Conservation (phyloP, 1,139 yeast genomes). For the Protomyces inundatus region DNA sequence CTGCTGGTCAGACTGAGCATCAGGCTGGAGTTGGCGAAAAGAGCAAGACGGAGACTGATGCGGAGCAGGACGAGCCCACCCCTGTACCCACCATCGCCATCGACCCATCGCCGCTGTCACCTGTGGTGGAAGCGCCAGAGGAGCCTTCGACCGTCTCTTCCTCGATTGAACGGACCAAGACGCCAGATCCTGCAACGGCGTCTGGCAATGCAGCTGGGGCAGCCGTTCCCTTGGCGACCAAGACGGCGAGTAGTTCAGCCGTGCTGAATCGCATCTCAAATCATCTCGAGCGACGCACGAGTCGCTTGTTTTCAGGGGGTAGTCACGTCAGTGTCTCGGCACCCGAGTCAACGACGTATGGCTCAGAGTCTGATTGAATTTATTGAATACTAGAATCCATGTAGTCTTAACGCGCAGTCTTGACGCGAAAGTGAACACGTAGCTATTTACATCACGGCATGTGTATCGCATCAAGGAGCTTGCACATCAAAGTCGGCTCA, state of each 20-base stretch:
- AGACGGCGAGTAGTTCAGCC: not conserved
- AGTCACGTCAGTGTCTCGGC: not conserved
- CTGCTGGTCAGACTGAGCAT: not conserved
- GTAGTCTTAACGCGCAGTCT: too few species aligned
- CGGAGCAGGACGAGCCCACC: too few species aligned
- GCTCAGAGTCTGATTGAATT: not conserved
- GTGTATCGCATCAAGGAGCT: not conserved
- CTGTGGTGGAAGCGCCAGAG: too few species aligned
- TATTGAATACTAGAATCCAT: not conserved
- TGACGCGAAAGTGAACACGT: too few species aligned
- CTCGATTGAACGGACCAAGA: too few species aligned
- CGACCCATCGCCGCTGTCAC: too few species aligned
- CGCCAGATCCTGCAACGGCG: too few species aligned
- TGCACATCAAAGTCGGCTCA: not conserved
- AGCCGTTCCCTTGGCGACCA: not conserved
- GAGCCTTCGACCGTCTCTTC: too few species aligned
- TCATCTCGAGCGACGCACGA: not conserved
- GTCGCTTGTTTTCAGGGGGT: not conserved
- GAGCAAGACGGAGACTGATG: not conserved
- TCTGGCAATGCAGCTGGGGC: too few species aligned
- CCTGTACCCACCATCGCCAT: too few species aligned
- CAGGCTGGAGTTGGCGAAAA: not conserved
- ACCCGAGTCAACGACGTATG: not conserved
- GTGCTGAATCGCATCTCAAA: not conserved
- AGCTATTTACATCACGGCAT: not conserved